Percentiles rank a stretch among this genome's conserved stretches.
phyloP scores from a whole-genome alignment of 257 asterid species.

The Nyctanthes arbortristis region DNA sequence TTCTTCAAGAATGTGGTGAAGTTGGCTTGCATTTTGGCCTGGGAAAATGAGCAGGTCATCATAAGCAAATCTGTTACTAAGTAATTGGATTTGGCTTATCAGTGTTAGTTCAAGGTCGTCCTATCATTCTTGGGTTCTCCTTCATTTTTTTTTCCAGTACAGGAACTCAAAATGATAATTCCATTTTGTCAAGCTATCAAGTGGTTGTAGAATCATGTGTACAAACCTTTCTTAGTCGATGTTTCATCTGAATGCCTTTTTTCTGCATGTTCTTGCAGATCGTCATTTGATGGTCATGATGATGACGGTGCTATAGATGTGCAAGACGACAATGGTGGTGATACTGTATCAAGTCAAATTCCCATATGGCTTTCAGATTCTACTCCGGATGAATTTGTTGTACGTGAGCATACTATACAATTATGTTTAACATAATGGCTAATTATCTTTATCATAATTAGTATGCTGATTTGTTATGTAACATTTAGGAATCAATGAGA shows the following conservation, averaged over 20 bases:
- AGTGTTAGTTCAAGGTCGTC: background rate
- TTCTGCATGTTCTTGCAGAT: conserved; percentile 48
- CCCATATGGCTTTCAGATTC: conserved; percentile 91
- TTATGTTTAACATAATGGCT: conserved; percentile 22
- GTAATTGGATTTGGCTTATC: conserved; percentile 10
- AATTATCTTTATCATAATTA: conserved; percentile 24
- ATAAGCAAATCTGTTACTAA: conserved; percentile 2
- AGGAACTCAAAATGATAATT: conserved; percentile 14
- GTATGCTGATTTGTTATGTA: conserved; percentile 26
- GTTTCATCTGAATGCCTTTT: conserved; percentile 19
- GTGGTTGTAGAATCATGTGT: conserved; percentile 2
- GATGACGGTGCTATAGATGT: conserved; percentile 64
- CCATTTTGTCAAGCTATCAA: conserved; percentile 18
- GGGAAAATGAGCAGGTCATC: conserved; percentile 13
- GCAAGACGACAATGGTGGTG: conserved; percentile 71
- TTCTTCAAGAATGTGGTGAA: conserved; percentile 21
- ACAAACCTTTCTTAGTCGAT: conserved; percentile 4
- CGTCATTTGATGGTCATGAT: conserved; percentile 71
- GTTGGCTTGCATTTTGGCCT: conserved; percentile 13
- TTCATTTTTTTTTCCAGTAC: background rate
- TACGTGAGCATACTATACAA: conserved; percentile 48
- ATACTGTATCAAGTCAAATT: conserved; percentile 54
- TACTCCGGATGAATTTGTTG: conserved; percentile 97
- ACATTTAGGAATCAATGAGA: conserved; percentile 83
- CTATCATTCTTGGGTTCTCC: conserved; percentile 15